Evolutionary conservation across 75 land plant genomes (phyloP).

Genomic region (Chamaecyparis obtusa): DNA sequence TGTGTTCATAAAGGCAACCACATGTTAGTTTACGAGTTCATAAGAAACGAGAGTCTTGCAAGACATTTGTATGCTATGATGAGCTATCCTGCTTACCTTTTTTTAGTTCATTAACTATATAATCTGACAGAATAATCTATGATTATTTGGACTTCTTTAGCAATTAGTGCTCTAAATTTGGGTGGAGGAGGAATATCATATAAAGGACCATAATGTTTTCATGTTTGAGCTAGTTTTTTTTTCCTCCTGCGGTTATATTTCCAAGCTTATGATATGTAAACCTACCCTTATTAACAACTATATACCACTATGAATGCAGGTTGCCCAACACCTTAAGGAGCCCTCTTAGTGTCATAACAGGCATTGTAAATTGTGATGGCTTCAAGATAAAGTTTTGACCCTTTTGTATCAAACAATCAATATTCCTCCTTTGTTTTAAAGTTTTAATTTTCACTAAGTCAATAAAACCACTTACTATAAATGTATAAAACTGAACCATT

Average conservation of each 20-base stretch:
- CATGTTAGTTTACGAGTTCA: constrained; percentile 87
- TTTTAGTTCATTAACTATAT: neutral
- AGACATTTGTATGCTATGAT: constrained; percentile 69
- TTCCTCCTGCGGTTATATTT: constrained; percentile 7
- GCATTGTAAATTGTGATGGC: constrained; percentile 97
- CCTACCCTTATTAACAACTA: neutral
- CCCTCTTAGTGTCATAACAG: constrained; percentile 86
- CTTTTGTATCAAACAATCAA: neutral
- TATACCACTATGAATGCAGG: constrained; percentile 34
- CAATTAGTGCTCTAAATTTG: neutral
- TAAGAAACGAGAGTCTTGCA: constrained; percentile 85
- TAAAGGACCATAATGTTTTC: neutral
- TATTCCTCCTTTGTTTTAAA: constrained; percentile 4
- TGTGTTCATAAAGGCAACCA: constrained; percentile 83
- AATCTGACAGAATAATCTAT: neutral
- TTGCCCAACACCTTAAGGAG: constrained; percentile 90
- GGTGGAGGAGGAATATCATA: too few relatives aligned
- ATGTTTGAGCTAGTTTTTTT: neutral
- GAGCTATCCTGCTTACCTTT: neutral
- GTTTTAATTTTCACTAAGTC: neutral
- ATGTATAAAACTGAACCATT: neutral
- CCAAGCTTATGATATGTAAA: neutral
- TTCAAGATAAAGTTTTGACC: constrained; percentile 58
- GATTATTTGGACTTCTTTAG: neutral
- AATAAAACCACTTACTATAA: neutral